Evolutionary conservation across 306 rosid species (phyloP).

Genomic region (Benincasa hispida): DNA sequence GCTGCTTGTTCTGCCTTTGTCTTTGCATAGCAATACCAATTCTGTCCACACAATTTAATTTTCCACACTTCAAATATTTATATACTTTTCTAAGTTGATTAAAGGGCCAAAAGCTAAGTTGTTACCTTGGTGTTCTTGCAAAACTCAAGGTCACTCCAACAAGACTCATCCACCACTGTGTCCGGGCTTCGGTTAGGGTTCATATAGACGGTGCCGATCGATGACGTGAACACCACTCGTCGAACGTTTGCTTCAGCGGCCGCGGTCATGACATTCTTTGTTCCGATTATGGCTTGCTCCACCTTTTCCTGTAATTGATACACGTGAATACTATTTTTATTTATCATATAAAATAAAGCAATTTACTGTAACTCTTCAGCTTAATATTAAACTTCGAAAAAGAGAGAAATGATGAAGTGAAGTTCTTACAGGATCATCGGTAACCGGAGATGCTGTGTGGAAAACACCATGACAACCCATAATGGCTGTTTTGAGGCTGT

Average conservation of each 20-base stretch:
- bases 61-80: background rate
- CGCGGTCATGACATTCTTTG: conserved; percentile 51
- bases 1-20: conserved; percentile 77
- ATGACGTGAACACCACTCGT: conserved; percentile 88
- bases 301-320: conserved; percentile 34
- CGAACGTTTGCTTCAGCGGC: conserved; percentile 58
- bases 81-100: background rate
- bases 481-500: conserved; percentile 41
- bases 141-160: conserved; percentile 80
- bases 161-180: conserved; percentile 57
- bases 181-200: conserved; percentile 52
- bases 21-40: conserved; percentile 89
- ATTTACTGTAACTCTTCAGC: too few species aligned
- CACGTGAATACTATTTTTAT: too few species aligned
- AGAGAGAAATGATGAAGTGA: background rate
- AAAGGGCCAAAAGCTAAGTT: too few species aligned
- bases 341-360: too few species aligned
- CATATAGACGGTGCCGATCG: conserved; percentile 79
- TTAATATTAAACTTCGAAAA: too few species aligned
- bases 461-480: conserved; percentile 63
- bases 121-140: conserved; percentile 80
- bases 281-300: conserved; percentile 67
- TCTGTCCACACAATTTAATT: conserved; percentile 20
- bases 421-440: conserved; percentile 57
- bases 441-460: conserved; percentile 83